Conservation (phyloP, 768 basidiomycete genomes). For the Filobasidium floriforme region DNA sequence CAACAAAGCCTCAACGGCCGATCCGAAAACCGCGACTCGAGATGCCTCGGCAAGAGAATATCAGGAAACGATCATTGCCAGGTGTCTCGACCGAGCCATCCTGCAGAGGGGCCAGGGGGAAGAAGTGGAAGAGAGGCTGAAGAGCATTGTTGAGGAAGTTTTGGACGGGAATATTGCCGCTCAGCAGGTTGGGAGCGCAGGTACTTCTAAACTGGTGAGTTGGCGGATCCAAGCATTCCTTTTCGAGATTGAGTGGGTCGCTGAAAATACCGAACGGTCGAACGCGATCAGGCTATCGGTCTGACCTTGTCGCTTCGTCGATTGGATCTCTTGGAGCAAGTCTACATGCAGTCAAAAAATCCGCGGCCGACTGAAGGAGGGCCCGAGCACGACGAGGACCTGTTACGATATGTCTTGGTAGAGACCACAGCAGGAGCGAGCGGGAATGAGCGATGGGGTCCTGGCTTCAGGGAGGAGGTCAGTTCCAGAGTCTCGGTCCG, state of each 20-base stretch:
- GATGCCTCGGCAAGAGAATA: slow-evolving; percentile 64
- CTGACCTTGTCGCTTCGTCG: slow-evolving; percentile 88
- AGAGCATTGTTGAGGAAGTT: slow-evolving; percentile 79
- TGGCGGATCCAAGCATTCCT: neutral
- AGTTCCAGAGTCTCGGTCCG: slow-evolving; percentile 16
- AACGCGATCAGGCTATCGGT: slow-evolving; percentile 37
- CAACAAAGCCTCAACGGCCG: neutral
- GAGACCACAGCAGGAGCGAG: slow-evolving; percentile 84
- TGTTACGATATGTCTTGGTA: slow-evolving; percentile 86
- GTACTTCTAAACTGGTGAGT: neutral
- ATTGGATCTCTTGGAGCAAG: slow-evolving; percentile 71
- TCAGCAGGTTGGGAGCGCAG: neutral
- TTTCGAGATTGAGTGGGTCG: neutral
- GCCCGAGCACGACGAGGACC: slow-evolving; percentile 60
- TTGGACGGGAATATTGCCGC: slow-evolving; percentile 60
- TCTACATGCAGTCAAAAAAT: slow-evolving; percentile 48
- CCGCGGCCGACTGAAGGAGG: slow-evolving; percentile 31
- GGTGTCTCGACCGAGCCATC: slow-evolving; percentile 90
- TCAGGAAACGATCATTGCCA: slow-evolving; percentile 88
- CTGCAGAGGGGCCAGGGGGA: slow-evolving; percentile 56
- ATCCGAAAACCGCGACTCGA: slow-evolving; percentile 43
- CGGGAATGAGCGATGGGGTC: slow-evolving; percentile 51
- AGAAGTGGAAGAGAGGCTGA: slow-evolving; percentile 71
- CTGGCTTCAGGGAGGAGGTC: slow-evolving; percentile 42
- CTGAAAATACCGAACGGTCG: too few relatives aligned